Base-by-base conservation (phyloP, 169 alveolate genomes). In the Cystoisospora suis region DNA sequence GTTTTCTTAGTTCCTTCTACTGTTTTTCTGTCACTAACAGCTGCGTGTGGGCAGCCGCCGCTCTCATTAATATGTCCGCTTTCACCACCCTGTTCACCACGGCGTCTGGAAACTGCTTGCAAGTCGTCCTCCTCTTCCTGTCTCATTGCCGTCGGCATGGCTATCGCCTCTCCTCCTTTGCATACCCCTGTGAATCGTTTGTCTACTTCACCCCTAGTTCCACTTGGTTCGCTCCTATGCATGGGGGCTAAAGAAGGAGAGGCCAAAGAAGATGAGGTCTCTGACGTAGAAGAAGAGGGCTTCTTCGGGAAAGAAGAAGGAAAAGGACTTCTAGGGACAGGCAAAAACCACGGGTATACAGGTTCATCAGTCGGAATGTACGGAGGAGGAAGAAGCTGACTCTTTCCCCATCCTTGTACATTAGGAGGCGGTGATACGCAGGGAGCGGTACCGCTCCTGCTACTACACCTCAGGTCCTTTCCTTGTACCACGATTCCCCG, bases 221-320 rank as follows among this genome's bases (percentile, higher is more conserved):
- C 65, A 23, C 65, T 53, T 23, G 65, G 29, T 53, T 53, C 29
- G 65, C 12, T 12, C 12, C 65, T 12, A 53, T 12, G 23, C 65
- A 53, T 12, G 65, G 65, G 65, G n/a, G n/a, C n/a, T n/a, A n/a
- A n/a, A n/a, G n/a, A n/a, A n/a, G n/a, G n/a, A n/a, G n/a, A n/a
- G n/a, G n/a, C 47, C 90, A 47, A 56, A 23, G 65, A 53, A 53
- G 65, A 53, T n/a, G n/a, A n/a, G n/a, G n/a, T n/a, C n/a, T n/a
- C n/a, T n/a, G n/a, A n/a, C n/a, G n/a, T n/a, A n/a, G n/a, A n/a
- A n/a, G n/a, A n/a, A n/a, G n/a, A n/a, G n/a, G n/a, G n/a, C n/a
- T n/a, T n/a, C n/a, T n/a, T n/a, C n/a, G 34, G 77, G 3, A 65
- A 44, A 23, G 77, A 6, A 15, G 77, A 65, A 36, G 77, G 77